Base-by-base conservation (phyloP, 2,329 filamentous ascomycete genomes). In the Emergomyces africanus region DNA sequence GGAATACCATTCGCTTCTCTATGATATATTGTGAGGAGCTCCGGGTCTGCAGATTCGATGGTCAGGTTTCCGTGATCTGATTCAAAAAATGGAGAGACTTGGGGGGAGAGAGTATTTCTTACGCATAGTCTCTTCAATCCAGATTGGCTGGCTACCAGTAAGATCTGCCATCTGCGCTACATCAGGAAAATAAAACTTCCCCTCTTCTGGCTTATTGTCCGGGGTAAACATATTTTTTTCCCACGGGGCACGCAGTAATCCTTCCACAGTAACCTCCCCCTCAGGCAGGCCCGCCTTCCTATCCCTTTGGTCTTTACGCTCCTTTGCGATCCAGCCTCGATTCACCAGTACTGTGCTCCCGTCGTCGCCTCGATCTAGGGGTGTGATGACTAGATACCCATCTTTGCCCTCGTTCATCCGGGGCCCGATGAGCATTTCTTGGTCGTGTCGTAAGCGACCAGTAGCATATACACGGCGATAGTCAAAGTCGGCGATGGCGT, bases 141-240 rank as follows among this genome's bases (percentile, higher is more conserved):
- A 96, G 44, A 99, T 88, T 0, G 90, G 80, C 74, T 96, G 90
- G 67, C 87, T 91, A 1, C 88, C 89, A 28, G 85, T 85, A 70
- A 90, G 74, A 62, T 78, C 79, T 1, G 94, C 94, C 94, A 99
- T 99, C 78, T 96, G 84, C 67, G 81, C 74, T 28, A 99, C 89
- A 73, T 96, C 92, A 0, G 94, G 92, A 69, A 99, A 99, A 75
- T 96, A 96, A 71, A 95, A 99, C 72, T 90, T 86, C 61, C 86
- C 83, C 69, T 85, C 84, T 65, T 91, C 86, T 0, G 92, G 92
- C 66, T 83, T 79, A 67, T 99, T 99, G 0, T 88, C 85, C 0
- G 94, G 94, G 59, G 94, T 99, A 72, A 99, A 99, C 82, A 91
- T 87, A 72, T 99, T 99, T 80, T 92, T 95, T 81, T 95, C 94